Evolutionary conservation across 2,329 filamentous ascomycete species (phyloP).

Genomic region (Talaromyces sp.): DNA sequence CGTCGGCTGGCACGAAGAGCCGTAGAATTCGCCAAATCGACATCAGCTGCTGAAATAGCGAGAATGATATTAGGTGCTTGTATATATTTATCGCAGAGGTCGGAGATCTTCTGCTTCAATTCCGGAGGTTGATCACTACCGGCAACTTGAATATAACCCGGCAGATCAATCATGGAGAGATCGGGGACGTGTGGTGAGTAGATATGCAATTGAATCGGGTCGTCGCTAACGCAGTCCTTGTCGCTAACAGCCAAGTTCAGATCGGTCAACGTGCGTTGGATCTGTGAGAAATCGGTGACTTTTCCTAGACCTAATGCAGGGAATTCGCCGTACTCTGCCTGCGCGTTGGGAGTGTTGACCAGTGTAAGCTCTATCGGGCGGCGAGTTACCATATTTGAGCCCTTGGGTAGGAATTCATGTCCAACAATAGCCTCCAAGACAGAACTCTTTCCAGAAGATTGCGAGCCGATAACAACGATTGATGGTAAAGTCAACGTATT

Average conservation of each 20-base stretch:
- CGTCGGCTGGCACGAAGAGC: constrained; percentile 83
- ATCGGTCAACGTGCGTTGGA: constrained; percentile 91
- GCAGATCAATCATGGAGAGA: constrained; percentile 90
- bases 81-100: constrained; percentile 98
- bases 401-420: constrained; percentile 95
- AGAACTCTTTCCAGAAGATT: constrained; percentile 97
- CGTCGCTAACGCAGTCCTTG: constrained; percentile 87
- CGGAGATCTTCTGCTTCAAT: constrained; percentile 90
- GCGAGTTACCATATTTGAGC: constrained; percentile 97
- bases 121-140: constrained; percentile 86
- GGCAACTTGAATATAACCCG: constrained; percentile 94
- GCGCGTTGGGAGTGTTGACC: constrained; percentile 85
- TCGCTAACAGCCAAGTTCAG: constrained; percentile 91
- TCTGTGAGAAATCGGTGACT: constrained; percentile 76
- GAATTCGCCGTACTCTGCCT: constrained; percentile 92
- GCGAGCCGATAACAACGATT: constrained; percentile 98
- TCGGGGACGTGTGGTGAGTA: constrained; percentile 95
- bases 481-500: constrained; percentile 84
- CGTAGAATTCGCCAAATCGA: constrained; percentile 94
- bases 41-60: constrained; percentile 94
- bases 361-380: constrained; percentile 93
- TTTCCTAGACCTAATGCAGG: constrained; percentile 84
- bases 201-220: constrained; percentile 92
- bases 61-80: constrained; percentile 93
- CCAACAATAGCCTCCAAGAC: constrained; percentile 95